phyloP scores from a whole-genome alignment of 495 filamentous ascomycete genomes.

The Staphylotrichum tortipilum region DNA sequence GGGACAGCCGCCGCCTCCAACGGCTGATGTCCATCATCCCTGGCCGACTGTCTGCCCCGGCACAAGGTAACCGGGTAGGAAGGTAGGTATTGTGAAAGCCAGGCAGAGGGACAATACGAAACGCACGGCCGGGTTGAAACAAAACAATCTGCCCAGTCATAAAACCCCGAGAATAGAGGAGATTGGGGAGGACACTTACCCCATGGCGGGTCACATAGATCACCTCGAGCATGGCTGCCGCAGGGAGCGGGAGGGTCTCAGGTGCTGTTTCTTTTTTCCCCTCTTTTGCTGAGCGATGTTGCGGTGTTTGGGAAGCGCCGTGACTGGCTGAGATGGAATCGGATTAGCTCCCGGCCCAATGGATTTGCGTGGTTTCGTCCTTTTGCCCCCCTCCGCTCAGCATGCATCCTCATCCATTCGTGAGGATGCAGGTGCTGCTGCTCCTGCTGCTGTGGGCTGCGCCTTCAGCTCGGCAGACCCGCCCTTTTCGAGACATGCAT shows the following conservation, averaged over 20 bases:
- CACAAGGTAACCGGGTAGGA: no score
- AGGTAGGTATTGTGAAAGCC: no score
- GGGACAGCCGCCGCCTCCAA: neutral
- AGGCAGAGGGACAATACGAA: neutral
- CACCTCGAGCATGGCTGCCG: slow-evolving; percentile 46
- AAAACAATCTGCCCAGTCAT: neutral
- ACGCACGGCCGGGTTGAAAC: neutral
- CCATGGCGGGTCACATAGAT: slow-evolving; percentile 85
- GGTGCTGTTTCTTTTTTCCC: neutral
- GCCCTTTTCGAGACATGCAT: neutral
- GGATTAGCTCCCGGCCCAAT: neutral
- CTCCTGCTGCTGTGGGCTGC: no score
- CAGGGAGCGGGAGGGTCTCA: neutral
- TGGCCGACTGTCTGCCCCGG: no score
- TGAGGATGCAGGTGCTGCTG: neutral
- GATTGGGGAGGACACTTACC: slow-evolving; percentile 43
- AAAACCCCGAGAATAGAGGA: neutral
- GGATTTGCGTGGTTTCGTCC: neutral
- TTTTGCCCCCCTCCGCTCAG: no score
- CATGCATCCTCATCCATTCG: neutral
- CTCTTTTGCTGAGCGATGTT: no score
- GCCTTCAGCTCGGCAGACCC: slow-evolving; percentile 3
- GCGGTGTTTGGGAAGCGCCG: neutral
- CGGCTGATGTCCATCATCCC: neutral
- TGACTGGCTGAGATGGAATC: neutral